These are phyloP conservation scores for Candida albicans DNA, from an alignment of 1,139 yeast genomes.

Conservation along the genomic window DNA sequence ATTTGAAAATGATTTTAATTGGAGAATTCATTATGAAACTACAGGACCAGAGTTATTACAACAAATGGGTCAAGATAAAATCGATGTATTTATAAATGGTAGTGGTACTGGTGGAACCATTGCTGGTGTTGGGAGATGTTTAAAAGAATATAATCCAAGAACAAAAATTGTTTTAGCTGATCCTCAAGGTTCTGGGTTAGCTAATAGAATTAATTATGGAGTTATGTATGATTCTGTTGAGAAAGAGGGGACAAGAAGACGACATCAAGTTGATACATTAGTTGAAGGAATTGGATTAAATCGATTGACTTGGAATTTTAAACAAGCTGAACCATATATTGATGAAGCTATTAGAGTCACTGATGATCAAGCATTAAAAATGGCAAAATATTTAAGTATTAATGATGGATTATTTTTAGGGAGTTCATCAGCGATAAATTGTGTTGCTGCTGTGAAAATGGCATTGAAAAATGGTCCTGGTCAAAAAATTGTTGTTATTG, in stretches of 20 bases:
- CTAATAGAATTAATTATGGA: conserved; percentile 79
- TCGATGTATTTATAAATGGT: conserved; percentile 83
- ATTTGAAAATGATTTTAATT: conserved; percentile 88
- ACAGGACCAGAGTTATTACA: conserved; percentile 90
- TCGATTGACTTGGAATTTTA: conserved; percentile 79
- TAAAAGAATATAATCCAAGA: conserved; percentile 50
- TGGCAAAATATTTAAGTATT: conserved; percentile 82
- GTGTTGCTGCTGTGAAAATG: conserved; percentile 79
- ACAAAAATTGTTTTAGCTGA: conserved; percentile 70
- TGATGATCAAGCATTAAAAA: conserved; percentile 76
- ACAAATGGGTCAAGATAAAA: conserved; percentile 53
- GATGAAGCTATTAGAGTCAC: conserved; percentile 80
- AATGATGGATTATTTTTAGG: conserved; percentile 92
- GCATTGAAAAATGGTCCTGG: conserved; percentile 65
- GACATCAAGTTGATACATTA: conserved; percentile 95
- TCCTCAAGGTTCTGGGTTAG: conserved; percentile 94
- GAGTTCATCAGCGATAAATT: conserved; percentile 87
- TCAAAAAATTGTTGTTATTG: conserved; percentile 75
- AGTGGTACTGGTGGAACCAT: conserved; percentile 80
- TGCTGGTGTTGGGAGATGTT: conserved; percentile 76
- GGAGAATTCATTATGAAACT: conserved; percentile 77
- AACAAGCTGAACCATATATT: conserved; percentile 64
- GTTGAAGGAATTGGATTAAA: conserved; percentile 94
- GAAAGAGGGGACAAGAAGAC: conserved; percentile 86
- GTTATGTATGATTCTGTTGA: conserved; percentile 92